These are phyloP conservation scores for Coffea humblotiana DNA, from an alignment of 305 asterid genomes.

Conservation along the genomic window DNA sequence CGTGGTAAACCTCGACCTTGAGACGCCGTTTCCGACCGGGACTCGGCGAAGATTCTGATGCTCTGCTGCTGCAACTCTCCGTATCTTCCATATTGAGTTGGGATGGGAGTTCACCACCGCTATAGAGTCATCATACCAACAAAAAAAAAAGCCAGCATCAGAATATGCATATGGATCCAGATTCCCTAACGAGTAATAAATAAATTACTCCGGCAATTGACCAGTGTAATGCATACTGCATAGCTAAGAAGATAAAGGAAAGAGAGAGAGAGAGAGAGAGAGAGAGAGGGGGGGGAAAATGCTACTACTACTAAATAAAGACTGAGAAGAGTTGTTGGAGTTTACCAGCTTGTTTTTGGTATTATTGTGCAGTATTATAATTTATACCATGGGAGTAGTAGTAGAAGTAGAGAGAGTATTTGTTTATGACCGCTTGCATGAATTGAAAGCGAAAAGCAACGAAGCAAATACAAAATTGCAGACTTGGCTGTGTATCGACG, in stretches of 20 bases:
- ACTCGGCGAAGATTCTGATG: conserved; percentile 66
- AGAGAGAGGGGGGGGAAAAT: background rate
- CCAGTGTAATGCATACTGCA: background rate
- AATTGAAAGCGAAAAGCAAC: background rate
- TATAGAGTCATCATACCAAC: background rate
- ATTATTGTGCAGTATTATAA: no score
- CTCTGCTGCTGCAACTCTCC: conserved; percentile 74
- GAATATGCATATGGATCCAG: conserved; percentile 74
- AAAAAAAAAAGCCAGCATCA: conserved; percentile 15
- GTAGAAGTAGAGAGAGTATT: background rate
- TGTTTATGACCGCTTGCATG: conserved; percentile 29
- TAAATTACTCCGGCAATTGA: background rate
- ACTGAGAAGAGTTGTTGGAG: conserved; percentile 40
- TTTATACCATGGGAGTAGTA: no score
- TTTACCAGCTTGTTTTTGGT: conserved; percentile 11
- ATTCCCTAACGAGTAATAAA: conserved; percentile 27
- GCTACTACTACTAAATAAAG: background rate
- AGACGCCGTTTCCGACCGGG: conserved; percentile 55
- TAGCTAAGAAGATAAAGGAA: background rate
- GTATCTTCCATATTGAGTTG: conserved; percentile 55
- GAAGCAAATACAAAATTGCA: background rate
- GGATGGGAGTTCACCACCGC: no score
- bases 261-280: conserved; percentile 1
- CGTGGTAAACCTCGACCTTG: conserved; percentile 72
- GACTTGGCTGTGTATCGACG: conserved; percentile 39